phyloP scores from a whole-genome alignment of 768 basidiomycete species.

The Obba rivulosa region DNA sequence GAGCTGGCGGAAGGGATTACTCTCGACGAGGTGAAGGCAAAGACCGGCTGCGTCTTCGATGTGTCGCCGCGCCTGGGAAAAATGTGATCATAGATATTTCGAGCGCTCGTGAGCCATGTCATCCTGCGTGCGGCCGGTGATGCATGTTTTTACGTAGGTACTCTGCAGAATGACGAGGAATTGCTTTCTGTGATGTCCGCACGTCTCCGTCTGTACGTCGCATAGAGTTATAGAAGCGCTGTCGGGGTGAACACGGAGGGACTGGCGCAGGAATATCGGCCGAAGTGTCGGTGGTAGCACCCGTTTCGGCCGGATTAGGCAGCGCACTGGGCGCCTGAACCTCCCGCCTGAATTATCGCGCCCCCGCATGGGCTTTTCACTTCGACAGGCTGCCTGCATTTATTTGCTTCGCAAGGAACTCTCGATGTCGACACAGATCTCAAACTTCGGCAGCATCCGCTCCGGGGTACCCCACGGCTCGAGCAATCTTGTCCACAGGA shows the following conservation, averaged over 20 bases:
- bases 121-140: background rate
- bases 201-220: background rate
- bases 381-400: no score
- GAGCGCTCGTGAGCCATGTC: background rate
- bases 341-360: no score
- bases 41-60: conserved; percentile 83
- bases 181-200: background rate
- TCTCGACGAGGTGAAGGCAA: conserved; percentile 77
- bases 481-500: no score
- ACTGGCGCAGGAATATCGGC: no score
- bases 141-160: background rate
- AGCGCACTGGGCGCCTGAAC: no score
- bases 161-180: background rate
- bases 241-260: no score
- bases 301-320: no score
- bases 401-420: no score
- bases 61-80: conserved; percentile 37
- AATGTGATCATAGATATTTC: conserved; percentile 12
- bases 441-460: background rate
- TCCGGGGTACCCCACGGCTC: background rate
- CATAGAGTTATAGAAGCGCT: no score
- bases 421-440: background rate
- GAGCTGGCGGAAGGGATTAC: conserved; percentile 85
- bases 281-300: no score
- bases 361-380: no score